These are phyloP conservation scores for Omphalea diandra DNA, from an alignment of 441 rosid genomes.

Conservation along the genomic window DNA sequence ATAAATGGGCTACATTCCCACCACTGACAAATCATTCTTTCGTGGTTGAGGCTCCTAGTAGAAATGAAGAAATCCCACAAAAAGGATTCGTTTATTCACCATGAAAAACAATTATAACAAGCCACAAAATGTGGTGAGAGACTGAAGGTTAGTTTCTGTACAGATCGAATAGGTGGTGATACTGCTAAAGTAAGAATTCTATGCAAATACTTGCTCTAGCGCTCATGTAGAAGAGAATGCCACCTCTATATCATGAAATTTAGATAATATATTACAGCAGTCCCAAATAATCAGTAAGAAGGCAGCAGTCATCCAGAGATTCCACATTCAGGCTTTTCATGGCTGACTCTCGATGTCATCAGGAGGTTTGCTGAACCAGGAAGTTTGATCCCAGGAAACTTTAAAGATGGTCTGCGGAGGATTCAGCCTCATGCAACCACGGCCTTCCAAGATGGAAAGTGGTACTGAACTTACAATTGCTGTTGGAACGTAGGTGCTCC, in stretches of 20 bases:
- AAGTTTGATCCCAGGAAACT: not conserved
- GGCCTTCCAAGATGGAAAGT: too few species aligned
- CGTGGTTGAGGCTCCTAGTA: not conserved
- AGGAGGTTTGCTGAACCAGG: not conserved
- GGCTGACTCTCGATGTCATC: constrained; percentile 15
- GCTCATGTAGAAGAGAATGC: not conserved
- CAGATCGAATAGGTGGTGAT: not conserved
- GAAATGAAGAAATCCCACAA: not conserved
- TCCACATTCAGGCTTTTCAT: not conserved
- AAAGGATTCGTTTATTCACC: constrained; percentile 6
- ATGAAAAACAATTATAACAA: not conserved
- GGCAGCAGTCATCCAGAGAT: not conserved
- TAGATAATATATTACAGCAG: not conserved
- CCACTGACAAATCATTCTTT: not conserved
- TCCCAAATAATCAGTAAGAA: not conserved
- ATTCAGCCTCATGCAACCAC: too few species aligned
- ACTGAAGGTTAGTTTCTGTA: not conserved
- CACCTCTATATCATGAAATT: not conserved
- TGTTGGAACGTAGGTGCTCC: not conserved
- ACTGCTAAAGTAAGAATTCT: constrained; percentile 4
- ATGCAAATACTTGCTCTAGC: not conserved
- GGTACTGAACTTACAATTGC: constrained; percentile 3
- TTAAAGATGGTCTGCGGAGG: too few species aligned
- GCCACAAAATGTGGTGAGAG: not conserved
- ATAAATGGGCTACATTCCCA: not conserved